Conservation (phyloP, 2,329 filamentous ascomycete species). For the Nemania sp. region DNA sequence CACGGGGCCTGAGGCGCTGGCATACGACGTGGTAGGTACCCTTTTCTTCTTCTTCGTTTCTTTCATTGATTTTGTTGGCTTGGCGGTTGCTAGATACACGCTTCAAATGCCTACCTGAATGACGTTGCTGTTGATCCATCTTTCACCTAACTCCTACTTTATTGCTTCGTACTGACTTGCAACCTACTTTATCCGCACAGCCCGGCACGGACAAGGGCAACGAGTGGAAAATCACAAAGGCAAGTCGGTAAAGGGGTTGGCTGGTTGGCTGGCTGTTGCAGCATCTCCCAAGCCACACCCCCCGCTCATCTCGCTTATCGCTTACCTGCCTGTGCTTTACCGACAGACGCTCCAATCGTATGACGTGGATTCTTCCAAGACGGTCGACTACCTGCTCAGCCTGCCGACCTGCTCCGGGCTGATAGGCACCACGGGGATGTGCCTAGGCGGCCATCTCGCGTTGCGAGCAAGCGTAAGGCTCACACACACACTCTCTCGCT, state of each 20-base stretch:
- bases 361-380: constrained; percentile 74
- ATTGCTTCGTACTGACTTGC: not conserved
- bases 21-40: constrained; percentile 68
- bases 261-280: constrained; percentile 20
- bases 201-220: constrained; percentile 89
- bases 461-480: constrained; percentile 58
- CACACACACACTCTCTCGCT: not conserved
- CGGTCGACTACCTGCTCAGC: constrained; percentile 71
- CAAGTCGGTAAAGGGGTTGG: constrained; percentile 38
- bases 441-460: constrained; percentile 85
- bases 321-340: not conserved
- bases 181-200: constrained; percentile 4
- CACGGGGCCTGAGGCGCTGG: constrained; percentile 78
- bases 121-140: no score
- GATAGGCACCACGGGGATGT: constrained; percentile 86
- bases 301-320: constrained; percentile 4
- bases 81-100: no score
- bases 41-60: not conserved
- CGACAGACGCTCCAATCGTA: constrained; percentile 78
- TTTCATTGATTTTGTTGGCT: not conserved
- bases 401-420: constrained; percentile 80
- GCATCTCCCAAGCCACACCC: constrained; percentile 8
- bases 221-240: constrained; percentile 81
- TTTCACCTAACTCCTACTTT: no score
- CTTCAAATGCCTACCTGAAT: no score